A percentile compares a stretch with the other conserved stretches of the same genome.
phyloP scores from a whole-genome alignment of 495 filamentous ascomycete species.

The Penicillium bovifimosum region DNA sequence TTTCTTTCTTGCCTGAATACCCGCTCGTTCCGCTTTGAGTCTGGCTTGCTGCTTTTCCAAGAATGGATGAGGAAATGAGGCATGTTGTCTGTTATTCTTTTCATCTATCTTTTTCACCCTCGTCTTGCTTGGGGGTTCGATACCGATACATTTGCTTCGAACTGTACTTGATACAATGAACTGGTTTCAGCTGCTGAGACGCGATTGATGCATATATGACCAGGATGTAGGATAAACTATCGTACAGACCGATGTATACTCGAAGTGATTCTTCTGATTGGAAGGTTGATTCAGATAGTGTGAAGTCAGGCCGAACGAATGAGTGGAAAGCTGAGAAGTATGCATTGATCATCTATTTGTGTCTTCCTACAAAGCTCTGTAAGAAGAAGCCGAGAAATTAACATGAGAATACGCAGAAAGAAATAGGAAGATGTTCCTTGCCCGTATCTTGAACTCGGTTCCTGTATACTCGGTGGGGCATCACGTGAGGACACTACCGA shows the following conservation, averaged over 20 bases:
- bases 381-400: no score
- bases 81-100: slow-evolving; percentile 3
- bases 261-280: no score
- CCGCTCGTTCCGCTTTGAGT: slow-evolving; percentile 1
- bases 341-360: no score
- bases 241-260: background rate
- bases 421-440: background rate
- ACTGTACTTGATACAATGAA: slow-evolving; percentile 26
- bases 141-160: slow-evolving; percentile 22
- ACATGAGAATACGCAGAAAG: no score
- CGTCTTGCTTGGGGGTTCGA: slow-evolving; percentile 16
- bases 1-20: slow-evolving; percentile 5
- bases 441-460: background rate
- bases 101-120: background rate
- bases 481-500: slow-evolving; percentile 33
- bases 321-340: no score
- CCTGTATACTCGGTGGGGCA: background rate
- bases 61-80: background rate
- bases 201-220: background rate
- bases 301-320: no score
- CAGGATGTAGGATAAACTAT: background rate
- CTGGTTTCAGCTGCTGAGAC: slow-evolving; percentile 5
- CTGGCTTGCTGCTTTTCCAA: slow-evolving; percentile 1
- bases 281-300: no score
- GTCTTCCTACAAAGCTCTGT: no score